Evolutionary conservation across 2,329 filamentous ascomycete genomes (phyloP), one percentile per base, ranked within the genome.

Genomic region (Ascochyta koolunga): DNA sequence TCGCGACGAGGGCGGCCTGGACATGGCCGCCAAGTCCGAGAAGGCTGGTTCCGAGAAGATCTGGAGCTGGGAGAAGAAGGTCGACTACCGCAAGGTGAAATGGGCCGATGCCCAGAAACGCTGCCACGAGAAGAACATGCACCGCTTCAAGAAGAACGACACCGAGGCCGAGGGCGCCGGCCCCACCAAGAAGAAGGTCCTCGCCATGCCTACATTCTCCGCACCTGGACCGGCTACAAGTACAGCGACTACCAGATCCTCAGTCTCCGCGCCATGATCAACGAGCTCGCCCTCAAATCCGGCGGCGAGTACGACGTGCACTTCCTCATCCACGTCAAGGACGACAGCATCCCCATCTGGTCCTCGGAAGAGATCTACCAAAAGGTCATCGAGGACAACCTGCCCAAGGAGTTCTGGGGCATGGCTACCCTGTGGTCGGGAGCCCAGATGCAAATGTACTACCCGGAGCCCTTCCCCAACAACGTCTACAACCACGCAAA

Each of bases 381-480:
- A 70, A 82, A 81, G 68, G 88, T 82, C 52, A 88, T 89, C 70
- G 79, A 84, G 46, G 85, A 89, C 43, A 83, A 84, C 22, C 83
- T 93, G 11, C 90, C 95, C 0, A 82, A 86, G 60, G 95, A 99
- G 69, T 97, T 99, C 77, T 88, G 85, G 62, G 90, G 90, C 40
- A 87, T 99, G 70, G 90, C 90, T 18, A 96, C 90, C 0, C 82
- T 98, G 6, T 99, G 95, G 95, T 95, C 91, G 0, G 92, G 96
- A 74, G 88, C 89, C 21, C 92, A 97, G 75, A 97, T 98, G 92
- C 82, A 89, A 47, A 85, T 92, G 53, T 83, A 96, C 65, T 99
- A 98, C 75, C 89, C 95, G 46, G 91, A 89, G 42, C 87, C 96
- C 22, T 88, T 91, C 68, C 91, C 96, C 59, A 85, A 89, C 39